Evolutionary conservation across 2,329 filamentous ascomycete species (phyloP), one percentile per base, ranked within the genome.

Genomic region (Pseudogymnoascus sp.): DNA sequence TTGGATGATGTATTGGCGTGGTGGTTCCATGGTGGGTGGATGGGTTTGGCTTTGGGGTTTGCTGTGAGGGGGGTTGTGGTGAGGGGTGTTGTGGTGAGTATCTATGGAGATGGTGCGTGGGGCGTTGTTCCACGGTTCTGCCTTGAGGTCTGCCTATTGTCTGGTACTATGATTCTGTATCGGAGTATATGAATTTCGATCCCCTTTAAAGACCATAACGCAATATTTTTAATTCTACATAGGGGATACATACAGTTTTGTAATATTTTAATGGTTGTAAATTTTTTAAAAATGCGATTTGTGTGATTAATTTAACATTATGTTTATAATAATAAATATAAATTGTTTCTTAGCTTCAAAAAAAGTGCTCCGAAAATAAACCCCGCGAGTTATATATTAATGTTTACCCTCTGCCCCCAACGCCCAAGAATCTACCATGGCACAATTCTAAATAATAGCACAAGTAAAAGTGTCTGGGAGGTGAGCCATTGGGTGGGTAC

Each of bases 1-100:
- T 58, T 76, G 74, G 52, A 72, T 68, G 37, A 72, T 59, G 7
- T 69, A 39, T 31, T 31, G 45, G n/a, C n/a, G 45, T 2, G 45
- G 45, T 52, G 6, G 45, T 10, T 14, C 6, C 45, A 52, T 52
- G n/a, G 26, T 52, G 45, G 26, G 14, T 11, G 45, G 14, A 6
- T 31, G 26, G 23, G 4, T 52, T 31, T 31, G 8, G 4, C 2
- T 31, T 52, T 23, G 41, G 19, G 41, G n/a, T 10, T 10, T 10
- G 8, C 7, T 11, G 8, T 11, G 16, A 23, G 14, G n/a, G 2
- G 45, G 26, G 26, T 19, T 19, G 45, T 19, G 26, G n/a, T 55
- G 26, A 11, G 43, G n/a, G 2, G 45, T n/a, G 26, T 19, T 19
- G 45, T 19, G 26, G n/a, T 55, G 26, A 11, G 43, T 29, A 26